Evolutionary conservation across 1,284 basidiomycete genomes (phyloP), one percentile per base, ranked within the genome.

Genomic region (Malassezia sympodialis): DNA sequence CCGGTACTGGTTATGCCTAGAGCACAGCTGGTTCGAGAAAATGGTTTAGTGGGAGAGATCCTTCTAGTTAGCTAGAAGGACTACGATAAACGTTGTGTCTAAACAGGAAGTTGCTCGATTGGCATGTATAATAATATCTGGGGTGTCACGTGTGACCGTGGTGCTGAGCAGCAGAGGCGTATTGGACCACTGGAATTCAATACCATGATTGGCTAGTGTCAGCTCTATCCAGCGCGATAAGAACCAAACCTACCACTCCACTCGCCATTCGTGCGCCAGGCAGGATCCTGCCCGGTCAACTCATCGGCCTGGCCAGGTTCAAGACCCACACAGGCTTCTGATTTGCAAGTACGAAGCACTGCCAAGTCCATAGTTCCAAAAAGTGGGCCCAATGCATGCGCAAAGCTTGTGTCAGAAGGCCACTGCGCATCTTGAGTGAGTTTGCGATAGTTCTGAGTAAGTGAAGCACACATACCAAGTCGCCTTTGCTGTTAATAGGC

Each of bases 291-390:
- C 19, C 40, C 40, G 28, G 63, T 50, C 7, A 73, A 53, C 49
- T 57, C 43, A 1, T 56, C 61, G 28, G 65, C 64, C 34, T 62
- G 58, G 11, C 65, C 70, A 4, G 54, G 48, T n/a, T 51, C 44
- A 28, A 74, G 57, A 1, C 72, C 72, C 3, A 71, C 70, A 32
- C 63, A 68, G 1, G 72, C 72, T 69, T 96, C 91, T 0, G 93
- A 93, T 76, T 98, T 96, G 79, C 88, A 90, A 1, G 93, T 98
- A 23, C 93, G 82, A 56, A 96, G 77, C 63, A 87, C 88, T 27
- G 94, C 77, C 21, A 94, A 75, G 3, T 85, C 85, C 75, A 94
- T 85, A 8, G 83, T 78, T 1, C 88, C 87, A 0, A 82, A 82
- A 7, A 65, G 60, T 51, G 67, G 70, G 83, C 90, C 91, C 10